Base-by-base conservation (phyloP, 108 stramenopile species). In the Pinguiococcus pyrenoidosus region DNA sequence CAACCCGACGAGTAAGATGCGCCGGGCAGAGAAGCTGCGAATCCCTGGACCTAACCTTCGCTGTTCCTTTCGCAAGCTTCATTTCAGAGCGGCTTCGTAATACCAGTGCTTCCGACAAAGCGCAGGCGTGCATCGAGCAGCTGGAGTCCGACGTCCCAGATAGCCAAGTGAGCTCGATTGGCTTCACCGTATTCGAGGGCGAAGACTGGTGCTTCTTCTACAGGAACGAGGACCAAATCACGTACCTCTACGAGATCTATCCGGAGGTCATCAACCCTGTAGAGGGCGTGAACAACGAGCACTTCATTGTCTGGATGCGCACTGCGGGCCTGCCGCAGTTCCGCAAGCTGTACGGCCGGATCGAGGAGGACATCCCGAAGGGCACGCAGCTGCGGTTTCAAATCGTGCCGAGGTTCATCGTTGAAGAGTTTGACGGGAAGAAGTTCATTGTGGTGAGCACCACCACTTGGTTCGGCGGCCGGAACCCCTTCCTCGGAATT, bases 261-360 rank as follows among this genome's bases (percentile, higher is more conserved):
- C 71, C 72, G 7, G 44, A 55, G 25, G 30, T 61, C 39, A 35
- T 61, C 8, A 61, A 32, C 14, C 72, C 72, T 6, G 36, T 89
- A 3, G 85, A 87, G 29, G 89, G 90, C 4, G 96, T 99, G 2
- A 72, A 65, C 9, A 80, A 96, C 57, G 94, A 99, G 52, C 93
- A 92, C 59, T 97, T 99, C 66, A 76, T 93, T 4, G 95, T 97
- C 4, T 99, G 98, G 98, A 99, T 99, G 98, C 71, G 93, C 12
- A 71, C 77, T 2, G 94, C 94, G 1, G 84, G 83, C 0, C 52
- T 85, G 7, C 83, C 92, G 0, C 67, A 46, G 13, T 99, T 99
- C 68, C 86, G 94, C 29, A 99, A 99, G 58, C 70, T 96, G 8
- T 96, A 99, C 56, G 97, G 94, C 2, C 8, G 3, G 34, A 43